Percentiles rank a stretch among this genome's conserved stretches.
Evolutionary conservation across 352 stramenopile species (phyloP).

Genomic region (Pythium rishiriense): DNA sequence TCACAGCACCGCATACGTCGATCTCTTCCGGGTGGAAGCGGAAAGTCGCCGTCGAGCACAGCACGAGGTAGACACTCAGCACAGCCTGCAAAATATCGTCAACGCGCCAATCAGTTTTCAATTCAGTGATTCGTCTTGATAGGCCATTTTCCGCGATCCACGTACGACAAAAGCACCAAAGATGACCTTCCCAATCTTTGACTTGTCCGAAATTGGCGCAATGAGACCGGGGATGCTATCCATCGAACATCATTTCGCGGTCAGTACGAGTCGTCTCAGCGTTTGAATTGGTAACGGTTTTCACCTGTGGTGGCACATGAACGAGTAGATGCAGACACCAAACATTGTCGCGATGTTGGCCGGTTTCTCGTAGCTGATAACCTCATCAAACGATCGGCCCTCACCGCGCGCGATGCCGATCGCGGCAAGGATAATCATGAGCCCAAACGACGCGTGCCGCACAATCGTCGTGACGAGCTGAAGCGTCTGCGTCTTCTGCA

Average conservation of each 20-base stretch:
- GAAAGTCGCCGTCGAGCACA: constrained; percentile 78
- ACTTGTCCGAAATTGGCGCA: constrained; percentile 80
- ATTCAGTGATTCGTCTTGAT: too few species aligned
- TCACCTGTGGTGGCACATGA: constrained; percentile 89
- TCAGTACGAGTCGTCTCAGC: not conserved
- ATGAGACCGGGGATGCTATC: constrained; percentile 78
- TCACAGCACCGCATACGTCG: constrained; percentile 46
- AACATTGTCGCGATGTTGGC: constrained; percentile 81
- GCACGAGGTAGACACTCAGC: constrained; percentile 75
- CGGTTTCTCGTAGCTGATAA: constrained; percentile 73
- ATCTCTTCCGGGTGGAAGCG: constrained; percentile 79
- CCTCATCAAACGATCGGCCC: constrained; percentile 58
- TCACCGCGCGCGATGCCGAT: constrained; percentile 69
- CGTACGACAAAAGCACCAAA: constrained; percentile 67
- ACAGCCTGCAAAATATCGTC: constrained; percentile 56
- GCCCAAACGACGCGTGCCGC: constrained; percentile 76
- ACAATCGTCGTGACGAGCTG: constrained; percentile 84
- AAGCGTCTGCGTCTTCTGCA: constrained; percentile 81
- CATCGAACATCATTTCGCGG: not conserved
- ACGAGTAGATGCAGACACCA: constrained; percentile 88
- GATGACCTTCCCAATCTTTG: constrained; percentile 66
- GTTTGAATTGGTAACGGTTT: constrained; percentile 18
- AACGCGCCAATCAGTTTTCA: not conserved
- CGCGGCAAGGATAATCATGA: constrained; percentile 81
- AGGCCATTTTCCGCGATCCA: not conserved